Percentiles rank a stretch among this genome's conserved stretches.
Evolutionary conservation across 108 stramenopile genomes (phyloP).

Genomic region (Nitzschia palea): DNA sequence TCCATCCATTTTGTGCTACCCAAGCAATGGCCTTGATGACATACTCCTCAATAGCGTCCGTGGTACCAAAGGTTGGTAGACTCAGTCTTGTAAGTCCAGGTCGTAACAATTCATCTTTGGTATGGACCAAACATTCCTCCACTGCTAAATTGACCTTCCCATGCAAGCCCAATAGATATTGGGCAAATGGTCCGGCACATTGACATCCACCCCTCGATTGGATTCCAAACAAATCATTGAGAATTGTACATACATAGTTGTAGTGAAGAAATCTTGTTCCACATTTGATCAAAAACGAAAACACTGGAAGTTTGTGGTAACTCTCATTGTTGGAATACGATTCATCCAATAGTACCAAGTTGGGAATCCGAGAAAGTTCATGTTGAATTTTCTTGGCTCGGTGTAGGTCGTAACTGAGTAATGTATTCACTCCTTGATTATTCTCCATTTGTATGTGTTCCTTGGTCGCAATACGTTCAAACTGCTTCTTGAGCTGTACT

Average conservation of each 20-base stretch:
- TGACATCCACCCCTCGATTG: slow-evolving; percentile 94
- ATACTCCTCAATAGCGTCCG: slow-evolving; percentile 82
- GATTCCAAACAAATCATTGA: slow-evolving; percentile 98
- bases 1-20: slow-evolving; percentile 88
- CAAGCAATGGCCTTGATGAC: slow-evolving; percentile 87
- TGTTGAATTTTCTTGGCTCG: slow-evolving; percentile 56
- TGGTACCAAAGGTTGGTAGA: slow-evolving; percentile 76
- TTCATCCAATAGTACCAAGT: slow-evolving; percentile 79
- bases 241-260: slow-evolving; percentile 94
- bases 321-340: slow-evolving; percentile 1
- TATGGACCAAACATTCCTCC: slow-evolving; percentile 80
- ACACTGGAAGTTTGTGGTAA: slow-evolving; percentile 64
- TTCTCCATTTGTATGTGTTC: not conserved
- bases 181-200: slow-evolving; percentile 93
- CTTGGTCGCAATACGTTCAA: slow-evolving; percentile 24
- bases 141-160: slow-evolving; percentile 52
- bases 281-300: slow-evolving; percentile 80
- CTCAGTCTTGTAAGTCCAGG: slow-evolving; percentile 94
- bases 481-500: slow-evolving; percentile 51
- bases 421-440: not conserved
- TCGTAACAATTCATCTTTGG: slow-evolving; percentile 83
- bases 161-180: slow-evolving; percentile 80
- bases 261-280: slow-evolving; percentile 90
- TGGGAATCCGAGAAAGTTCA: slow-evolving; percentile 55
- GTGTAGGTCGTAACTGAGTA: slow-evolving; percentile 59